A percentile compares a stretch with the other conserved stretches of the same genome.
Evolutionary conservation across 1,284 basidiomycete species (phyloP).

Genomic region (Trametes sp.): DNA sequence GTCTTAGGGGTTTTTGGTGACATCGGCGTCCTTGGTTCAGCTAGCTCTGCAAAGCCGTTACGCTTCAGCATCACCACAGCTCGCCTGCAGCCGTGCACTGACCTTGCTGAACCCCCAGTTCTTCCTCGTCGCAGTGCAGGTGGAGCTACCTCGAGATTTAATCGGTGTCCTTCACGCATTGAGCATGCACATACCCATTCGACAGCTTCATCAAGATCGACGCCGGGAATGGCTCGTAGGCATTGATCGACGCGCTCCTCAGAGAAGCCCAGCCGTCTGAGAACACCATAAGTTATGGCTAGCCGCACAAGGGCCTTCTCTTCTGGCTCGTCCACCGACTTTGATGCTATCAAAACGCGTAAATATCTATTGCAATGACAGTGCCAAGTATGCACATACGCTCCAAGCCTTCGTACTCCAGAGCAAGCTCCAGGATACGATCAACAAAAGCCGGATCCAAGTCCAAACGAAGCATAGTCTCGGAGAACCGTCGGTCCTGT

Average conservation of each 20-base stretch:
- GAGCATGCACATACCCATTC: slow-evolving; percentile 77
- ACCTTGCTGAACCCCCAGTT: slow-evolving; percentile 49
- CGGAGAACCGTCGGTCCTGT: slow-evolving; percentile 81
- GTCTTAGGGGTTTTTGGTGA: slow-evolving; percentile 45
- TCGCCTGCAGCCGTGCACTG: background rate
- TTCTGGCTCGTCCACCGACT: slow-evolving; percentile 57
- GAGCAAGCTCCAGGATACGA: slow-evolving; percentile 62
- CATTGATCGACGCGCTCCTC: slow-evolving; percentile 77
- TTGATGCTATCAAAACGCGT: slow-evolving; percentile 41
- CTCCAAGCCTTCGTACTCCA: slow-evolving; percentile 48
- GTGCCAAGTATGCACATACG: slow-evolving; percentile 37
- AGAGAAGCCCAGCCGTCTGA: slow-evolving; percentile 86
- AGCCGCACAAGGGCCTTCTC: slow-evolving; percentile 81
- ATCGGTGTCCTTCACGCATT: background rate
- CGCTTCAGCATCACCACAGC: background rate
- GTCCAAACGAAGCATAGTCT: slow-evolving; percentile 69
- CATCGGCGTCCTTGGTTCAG: slow-evolving; percentile 35
- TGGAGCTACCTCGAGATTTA: slow-evolving; percentile 21
- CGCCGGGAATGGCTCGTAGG: slow-evolving; percentile 63
- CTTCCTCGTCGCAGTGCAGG: slow-evolving; percentile 62
- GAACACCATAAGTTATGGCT: slow-evolving; percentile 82
- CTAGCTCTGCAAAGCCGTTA: slow-evolving; percentile 9
- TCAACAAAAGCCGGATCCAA: slow-evolving; percentile 69
- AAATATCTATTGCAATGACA: background rate
- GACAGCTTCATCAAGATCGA: slow-evolving; percentile 90